phyloP scores from a whole-genome alignment of 2,329 filamentous ascomycete species.

The Colletotrichum tabaci region DNA sequence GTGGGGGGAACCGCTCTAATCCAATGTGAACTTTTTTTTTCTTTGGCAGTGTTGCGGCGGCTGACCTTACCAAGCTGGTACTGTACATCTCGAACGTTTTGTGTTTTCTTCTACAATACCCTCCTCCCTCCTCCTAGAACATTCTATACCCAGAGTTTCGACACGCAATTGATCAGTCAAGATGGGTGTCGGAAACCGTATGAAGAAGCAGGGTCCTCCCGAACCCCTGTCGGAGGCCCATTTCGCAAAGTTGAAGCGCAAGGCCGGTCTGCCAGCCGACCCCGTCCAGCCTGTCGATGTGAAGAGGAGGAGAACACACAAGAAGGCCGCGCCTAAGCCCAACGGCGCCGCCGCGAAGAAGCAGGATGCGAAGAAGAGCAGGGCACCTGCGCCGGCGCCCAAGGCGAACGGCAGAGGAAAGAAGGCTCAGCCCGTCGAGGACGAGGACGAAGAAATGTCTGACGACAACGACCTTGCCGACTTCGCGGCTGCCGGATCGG shows the following conservation, averaged over 20 bases:
- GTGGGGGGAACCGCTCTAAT: slow-evolving; percentile 49
- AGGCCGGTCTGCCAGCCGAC: slow-evolving; percentile 78
- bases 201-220: slow-evolving; percentile 95
- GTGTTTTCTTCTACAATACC: slow-evolving; percentile 25
- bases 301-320: slow-evolving; percentile 71
- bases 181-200: slow-evolving; percentile 92
- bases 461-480: slow-evolving; percentile 51
- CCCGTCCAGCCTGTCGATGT: slow-evolving; percentile 70
- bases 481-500: slow-evolving; percentile 54
- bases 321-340: slow-evolving; percentile 52
- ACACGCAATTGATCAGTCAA: slow-evolving; percentile 52
- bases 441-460: slow-evolving; percentile 41
- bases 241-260: slow-evolving; percentile 86
- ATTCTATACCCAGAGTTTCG: slow-evolving; percentile 40
- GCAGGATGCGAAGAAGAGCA: slow-evolving; percentile 53
- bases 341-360: slow-evolving; percentile 52
- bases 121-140: slow-evolving; percentile 25
- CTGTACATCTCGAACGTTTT: slow-evolving; percentile 27
- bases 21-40: slow-evolving; percentile 42
- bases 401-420: slow-evolving; percentile 46
- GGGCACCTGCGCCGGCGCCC: slow-evolving; percentile 42
- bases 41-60: slow-evolving; percentile 20
- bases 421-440: slow-evolving; percentile 49
- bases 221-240: slow-evolving; percentile 85
- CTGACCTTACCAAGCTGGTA: slow-evolving; percentile 18